Evolutionary conservation across 2,329 filamentous ascomycete genomes (phyloP), one percentile per base, ranked within the genome.

Genomic region (Orbilia javanica): DNA sequence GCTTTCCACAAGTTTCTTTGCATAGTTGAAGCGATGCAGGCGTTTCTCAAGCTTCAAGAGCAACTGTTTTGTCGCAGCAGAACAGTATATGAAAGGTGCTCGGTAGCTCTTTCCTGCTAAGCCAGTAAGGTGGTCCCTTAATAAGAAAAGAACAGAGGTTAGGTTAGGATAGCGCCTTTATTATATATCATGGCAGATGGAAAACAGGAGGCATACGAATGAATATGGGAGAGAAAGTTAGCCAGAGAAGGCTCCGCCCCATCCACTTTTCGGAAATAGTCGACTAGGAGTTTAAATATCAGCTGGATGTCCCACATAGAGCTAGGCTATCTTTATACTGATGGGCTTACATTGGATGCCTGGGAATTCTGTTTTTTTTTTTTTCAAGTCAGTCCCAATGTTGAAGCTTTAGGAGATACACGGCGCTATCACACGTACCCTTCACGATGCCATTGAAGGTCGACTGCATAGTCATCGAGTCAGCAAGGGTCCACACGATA

Each of bases 191-290:
- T n/a, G n/a, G n/a, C n/a, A n/a, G n/a, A 25, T 1, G 10, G 15
- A 25, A 13, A 15, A 50, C 25, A 25, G 15, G 20, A n/a, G 22
- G 52, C 77, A 6, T 64, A 81, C 81, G 80, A 80, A 83, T 97
- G 95, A 1, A 96, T 90, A 87, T 98, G 95, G 84, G 92, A 96
- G 27, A 98, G 87, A 82, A 98, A 97, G 83, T 92, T 96, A 15
- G 92, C 94, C 69, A 96, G 84, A 0, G 93, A 92, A 3, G 91
- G 88, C 15, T 52, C 66, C 15, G 84, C 84, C 4, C 86, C 85
- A 3, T 86, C 84, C 55, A 87, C 86, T 15, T 84, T 85, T 25
- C 92, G 89, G 81, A 97, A 97, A 85, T 90, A 93, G 84, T 97
- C 94, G 80, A 97, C 91, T 92, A 70, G 20, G 1, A 50, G 11